Base-by-base conservation (phyloP, 2,329 filamentous ascomycete species). In the Graphilbum ipis-grandicollis region DNA sequence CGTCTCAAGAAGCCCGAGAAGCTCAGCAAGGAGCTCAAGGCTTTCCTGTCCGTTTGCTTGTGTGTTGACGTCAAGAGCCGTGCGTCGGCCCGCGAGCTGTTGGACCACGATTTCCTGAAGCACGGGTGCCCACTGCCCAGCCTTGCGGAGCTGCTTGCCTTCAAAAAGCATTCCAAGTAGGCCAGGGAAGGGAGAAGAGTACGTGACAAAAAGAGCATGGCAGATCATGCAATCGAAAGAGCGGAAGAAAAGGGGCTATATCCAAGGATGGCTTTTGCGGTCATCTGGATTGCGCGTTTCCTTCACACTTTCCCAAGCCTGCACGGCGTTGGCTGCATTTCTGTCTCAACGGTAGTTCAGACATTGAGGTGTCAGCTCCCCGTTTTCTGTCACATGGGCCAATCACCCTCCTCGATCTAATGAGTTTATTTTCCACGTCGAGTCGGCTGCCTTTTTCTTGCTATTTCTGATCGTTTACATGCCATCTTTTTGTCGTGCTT, bases 1-100 rank as follows among this genome's bases (percentile, higher is more conserved):
- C 76, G 85, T 40, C 71, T 98, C 44, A 98, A 98, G 79, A 93
- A 94, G 62, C 88, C 90, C 1, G 88, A 98, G 62, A 93, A 93
- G 63, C 71, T 96, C 42, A 92, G 82, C 62, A 94, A 93, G 65
- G 90, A 96, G 60, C 74, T 98, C 47, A 96, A 96, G 66, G 82
- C 83, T 18, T 98, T 98, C 72, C 59, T 98, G 52, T 90, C 82
- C 19, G 86, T 94, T 44, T 98, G 90, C 58, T 68, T 98, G 33
- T 96, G 90, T 50, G 90, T 98, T 33, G 88, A 96, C 50, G 86
- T 98, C 50, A 86, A 88, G 65, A 88, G 80, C 54, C 75, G 90
- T 53, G 90, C 90, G 12, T 93, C 84, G 19, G 85, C 90, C 0
- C 73, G 83, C 43, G 90, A 98, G 59, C 66, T 98, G 35, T 64